These are phyloP conservation scores for Paraphoma chrysanthemicola DNA, from an alignment of 2,329 filamentous ascomycete species.

Conservation along the genomic window DNA sequence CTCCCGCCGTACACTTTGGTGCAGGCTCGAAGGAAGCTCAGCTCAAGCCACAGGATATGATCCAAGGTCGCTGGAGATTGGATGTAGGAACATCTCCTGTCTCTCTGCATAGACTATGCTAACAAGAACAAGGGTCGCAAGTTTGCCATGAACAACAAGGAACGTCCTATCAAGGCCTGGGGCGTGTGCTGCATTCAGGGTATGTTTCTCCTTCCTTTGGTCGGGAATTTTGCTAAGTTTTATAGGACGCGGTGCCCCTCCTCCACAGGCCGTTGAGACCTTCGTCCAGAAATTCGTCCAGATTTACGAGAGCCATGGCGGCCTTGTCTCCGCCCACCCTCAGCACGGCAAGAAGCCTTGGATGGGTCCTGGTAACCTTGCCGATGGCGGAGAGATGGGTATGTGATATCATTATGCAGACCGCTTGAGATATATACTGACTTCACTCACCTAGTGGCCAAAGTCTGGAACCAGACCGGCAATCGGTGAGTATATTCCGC, in stretches of 20 bases:
- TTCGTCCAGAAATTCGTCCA: slow-evolving; percentile 69
- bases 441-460: slow-evolving; percentile 47
- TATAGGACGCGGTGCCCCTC: slow-evolving; percentile 36
- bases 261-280: slow-evolving; percentile 53
- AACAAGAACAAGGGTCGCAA: slow-evolving; percentile 61
- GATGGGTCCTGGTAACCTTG: slow-evolving; percentile 39
- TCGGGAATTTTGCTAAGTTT: not conserved
- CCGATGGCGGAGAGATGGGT: slow-evolving; percentile 53
- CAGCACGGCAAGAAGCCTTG: slow-evolving; percentile 38
- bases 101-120: not conserved
- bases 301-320: slow-evolving; percentile 68
- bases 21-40: slow-evolving; percentile 28
- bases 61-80: slow-evolving; percentile 18
- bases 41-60: slow-evolving; percentile 50
- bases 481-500: slow-evolving; percentile 44
- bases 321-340: slow-evolving; percentile 52
- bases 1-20: slow-evolving; percentile 75
- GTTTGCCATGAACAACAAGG: slow-evolving; percentile 71
- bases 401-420: no score
- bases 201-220: not conserved
- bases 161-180: slow-evolving; percentile 71
- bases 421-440: no score
- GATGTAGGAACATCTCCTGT: not conserved
- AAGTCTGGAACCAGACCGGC: slow-evolving; percentile 63
- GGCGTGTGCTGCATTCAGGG: slow-evolving; percentile 72